Evolutionary conservation across 192 early-diverging fungal species (phyloP).

Genomic region (Rhizoclosmatium sp.): DNA sequence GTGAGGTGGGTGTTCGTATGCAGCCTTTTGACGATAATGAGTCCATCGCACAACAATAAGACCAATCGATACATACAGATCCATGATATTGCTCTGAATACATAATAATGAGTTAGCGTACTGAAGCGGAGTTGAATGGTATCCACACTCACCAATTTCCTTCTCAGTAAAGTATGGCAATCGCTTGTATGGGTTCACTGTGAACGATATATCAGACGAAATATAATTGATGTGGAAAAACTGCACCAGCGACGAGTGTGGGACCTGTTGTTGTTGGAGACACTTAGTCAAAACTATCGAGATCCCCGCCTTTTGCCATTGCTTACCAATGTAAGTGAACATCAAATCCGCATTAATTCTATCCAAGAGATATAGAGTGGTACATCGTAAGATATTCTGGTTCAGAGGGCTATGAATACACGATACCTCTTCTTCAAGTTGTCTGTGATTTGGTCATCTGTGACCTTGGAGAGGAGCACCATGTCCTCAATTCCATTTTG

Average conservation of each 20-base stretch:
- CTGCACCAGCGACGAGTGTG: constrained; percentile 60
- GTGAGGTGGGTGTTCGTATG: constrained; percentile 87
- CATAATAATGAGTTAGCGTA: background rate
- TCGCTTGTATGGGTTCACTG: constrained; percentile 97
- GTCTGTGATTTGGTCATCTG: constrained; percentile 89
- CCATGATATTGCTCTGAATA: constrained; percentile 76
- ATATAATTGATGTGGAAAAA: background rate
- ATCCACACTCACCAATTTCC: constrained; percentile 68
- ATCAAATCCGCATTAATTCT: constrained; percentile 66
- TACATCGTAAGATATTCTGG: no score
- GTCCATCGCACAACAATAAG: background rate
- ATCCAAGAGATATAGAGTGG: background rate
- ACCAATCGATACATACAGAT: constrained; percentile 64
- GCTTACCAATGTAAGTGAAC: constrained; percentile 87
- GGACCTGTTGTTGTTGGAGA: constrained; percentile 54
- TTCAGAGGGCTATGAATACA: no score
- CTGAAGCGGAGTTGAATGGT: background rate
- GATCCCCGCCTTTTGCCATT: background rate
- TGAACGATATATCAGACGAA: constrained; percentile 44
- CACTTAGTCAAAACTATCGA: background rate
- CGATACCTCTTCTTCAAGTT: constrained; percentile 88
- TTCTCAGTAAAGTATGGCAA: constrained; percentile 93
- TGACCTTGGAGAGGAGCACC: constrained; percentile 91
- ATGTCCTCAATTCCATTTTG: constrained; percentile 72
- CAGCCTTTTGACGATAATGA: constrained; percentile 40